These are phyloP conservation scores for Teunomyces cretensis DNA, from an alignment of 805 yeast genomes.

Conservation along the genomic window DNA sequence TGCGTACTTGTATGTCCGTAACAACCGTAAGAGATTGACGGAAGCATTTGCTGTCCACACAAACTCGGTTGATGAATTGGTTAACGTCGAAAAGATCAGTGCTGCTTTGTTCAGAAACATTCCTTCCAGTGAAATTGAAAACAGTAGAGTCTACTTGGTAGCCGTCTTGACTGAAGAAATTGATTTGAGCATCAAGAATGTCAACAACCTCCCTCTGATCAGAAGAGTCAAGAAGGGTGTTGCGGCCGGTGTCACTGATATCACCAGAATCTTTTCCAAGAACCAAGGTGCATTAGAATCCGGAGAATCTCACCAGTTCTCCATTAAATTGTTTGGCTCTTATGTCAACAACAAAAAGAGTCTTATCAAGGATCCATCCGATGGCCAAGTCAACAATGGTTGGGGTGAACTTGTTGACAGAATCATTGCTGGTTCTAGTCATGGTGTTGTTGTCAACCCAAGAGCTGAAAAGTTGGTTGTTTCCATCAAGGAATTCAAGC, in stretches of 20 bases:
- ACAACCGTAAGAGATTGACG: conserved; percentile 60
- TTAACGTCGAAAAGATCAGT: conserved; percentile 62
- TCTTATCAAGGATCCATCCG: conserved; percentile 13
- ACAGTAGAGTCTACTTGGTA: conserved; percentile 69
- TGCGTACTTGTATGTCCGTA: conserved; percentile 71
- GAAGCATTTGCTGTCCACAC: conserved; percentile 78
- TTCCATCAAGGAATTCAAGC: conserved; percentile 71
- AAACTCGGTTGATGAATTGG: conserved; percentile 53
- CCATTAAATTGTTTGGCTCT: conserved; percentile 71
- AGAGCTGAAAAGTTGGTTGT: conserved; percentile 71
- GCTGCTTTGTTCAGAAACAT: conserved; percentile 79
- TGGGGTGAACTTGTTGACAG: conserved; percentile 88
- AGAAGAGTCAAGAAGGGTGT: conserved; percentile 67
- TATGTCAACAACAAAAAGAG: conserved; percentile 48
- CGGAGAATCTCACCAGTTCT: conserved; percentile 69
- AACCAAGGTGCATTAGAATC: conserved; percentile 58
- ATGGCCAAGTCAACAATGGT: conserved; percentile 51
- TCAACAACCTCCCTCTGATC: conserved; percentile 27
- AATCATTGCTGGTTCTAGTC: conserved; percentile 69
- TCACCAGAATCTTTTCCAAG: conserved; percentile 71
- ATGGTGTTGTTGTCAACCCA: conserved; percentile 79
- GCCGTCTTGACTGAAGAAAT: conserved; percentile 74
- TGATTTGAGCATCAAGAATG: conserved; percentile 34
- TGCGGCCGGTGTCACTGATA: conserved; percentile 86
- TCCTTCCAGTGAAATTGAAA: conserved; percentile 63